Conservation (phyloP, 208 protist species). For the Leishmania braziliensis region DNA sequence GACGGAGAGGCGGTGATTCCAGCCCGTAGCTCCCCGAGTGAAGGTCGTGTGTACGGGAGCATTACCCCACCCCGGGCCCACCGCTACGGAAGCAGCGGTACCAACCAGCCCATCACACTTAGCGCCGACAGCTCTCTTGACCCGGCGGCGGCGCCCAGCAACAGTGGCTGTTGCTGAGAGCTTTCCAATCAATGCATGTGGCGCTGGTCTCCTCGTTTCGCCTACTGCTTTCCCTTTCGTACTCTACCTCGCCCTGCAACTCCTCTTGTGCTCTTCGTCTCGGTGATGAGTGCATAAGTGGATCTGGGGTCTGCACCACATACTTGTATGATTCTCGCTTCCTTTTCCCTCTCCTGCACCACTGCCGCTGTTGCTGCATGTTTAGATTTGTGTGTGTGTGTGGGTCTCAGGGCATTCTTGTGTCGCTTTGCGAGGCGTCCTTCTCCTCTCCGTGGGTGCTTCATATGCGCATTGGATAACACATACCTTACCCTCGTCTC, state of each 20-base stretch:
- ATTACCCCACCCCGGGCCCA: slow-evolving; percentile 27
- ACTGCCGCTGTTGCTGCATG: not conserved
- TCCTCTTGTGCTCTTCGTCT: slow-evolving; percentile 2
- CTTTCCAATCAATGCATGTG: not conserved
- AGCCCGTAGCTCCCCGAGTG: not conserved
- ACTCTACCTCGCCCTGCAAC: not conserved
- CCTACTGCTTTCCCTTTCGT: too few relatives aligned
- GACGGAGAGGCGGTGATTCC: slow-evolving; percentile 27
- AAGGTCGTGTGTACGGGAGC: slow-evolving; percentile 22
- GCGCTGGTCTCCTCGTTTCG: not conserved
- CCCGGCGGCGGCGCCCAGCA: not conserved
- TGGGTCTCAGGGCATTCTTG: not conserved
- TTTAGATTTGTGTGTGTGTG: not conserved
- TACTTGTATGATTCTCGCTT: not conserved
- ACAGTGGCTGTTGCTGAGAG: slow-evolving; percentile 20
- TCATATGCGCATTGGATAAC: not conserved
- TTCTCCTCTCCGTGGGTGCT: not conserved
- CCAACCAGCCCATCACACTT: slow-evolving; percentile 19
- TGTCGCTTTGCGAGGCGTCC: not conserved
- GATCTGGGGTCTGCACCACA: not conserved
- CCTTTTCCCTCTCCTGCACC: not conserved
- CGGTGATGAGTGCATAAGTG: too few relatives aligned
- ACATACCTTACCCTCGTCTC: too few relatives aligned
- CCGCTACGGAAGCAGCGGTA: slow-evolving; percentile 27
- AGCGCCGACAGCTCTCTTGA: slow-evolving; percentile 4